phyloP scores from a whole-genome alignment of 257 asterid genomes.

The Gynochthodes officinalis region DNA sequence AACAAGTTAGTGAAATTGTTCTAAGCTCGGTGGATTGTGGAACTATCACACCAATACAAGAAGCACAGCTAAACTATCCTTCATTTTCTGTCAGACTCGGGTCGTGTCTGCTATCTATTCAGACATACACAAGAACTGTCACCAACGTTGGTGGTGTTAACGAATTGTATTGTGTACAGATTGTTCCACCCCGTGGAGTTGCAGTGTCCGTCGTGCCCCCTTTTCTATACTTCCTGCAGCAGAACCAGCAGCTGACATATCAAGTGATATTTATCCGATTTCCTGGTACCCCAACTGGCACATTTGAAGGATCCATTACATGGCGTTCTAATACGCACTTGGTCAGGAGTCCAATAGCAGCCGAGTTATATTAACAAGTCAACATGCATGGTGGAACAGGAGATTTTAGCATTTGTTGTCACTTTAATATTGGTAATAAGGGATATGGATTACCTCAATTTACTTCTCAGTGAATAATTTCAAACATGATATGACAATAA shows the following conservation, averaged over 20 bases:
- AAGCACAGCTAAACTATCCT: conserved; percentile 43
- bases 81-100: conserved; percentile 27
- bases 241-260: conserved; percentile 18
- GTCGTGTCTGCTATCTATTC: background rate
- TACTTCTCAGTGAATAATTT: too few species aligned
- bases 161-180: conserved; percentile 17
- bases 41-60: conserved; percentile 18
- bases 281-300: background rate
- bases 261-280: conserved; percentile 9
- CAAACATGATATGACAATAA: too few species aligned
- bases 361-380: conserved; percentile 3
- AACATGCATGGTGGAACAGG: too few species aligned
- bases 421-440: too few species aligned
- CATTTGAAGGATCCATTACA: conserved; percentile 11
- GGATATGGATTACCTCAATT: too few species aligned
- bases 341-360: conserved; percentile 23
- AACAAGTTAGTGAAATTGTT: conserved; percentile 14
- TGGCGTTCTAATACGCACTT: conserved; percentile 16
- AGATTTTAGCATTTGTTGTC: too few species aligned
- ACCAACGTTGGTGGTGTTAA: conserved; percentile 23
- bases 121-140: conserved; percentile 18
- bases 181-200: conserved; percentile 21
- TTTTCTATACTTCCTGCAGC: conserved; percentile 2
- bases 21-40: conserved; percentile 27
- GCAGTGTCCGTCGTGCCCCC: conserved; percentile 7